These are phyloP conservation scores for Suhomyces anneliseae DNA, from an alignment of 1,139 yeast species.

Conservation along the genomic window DNA sequence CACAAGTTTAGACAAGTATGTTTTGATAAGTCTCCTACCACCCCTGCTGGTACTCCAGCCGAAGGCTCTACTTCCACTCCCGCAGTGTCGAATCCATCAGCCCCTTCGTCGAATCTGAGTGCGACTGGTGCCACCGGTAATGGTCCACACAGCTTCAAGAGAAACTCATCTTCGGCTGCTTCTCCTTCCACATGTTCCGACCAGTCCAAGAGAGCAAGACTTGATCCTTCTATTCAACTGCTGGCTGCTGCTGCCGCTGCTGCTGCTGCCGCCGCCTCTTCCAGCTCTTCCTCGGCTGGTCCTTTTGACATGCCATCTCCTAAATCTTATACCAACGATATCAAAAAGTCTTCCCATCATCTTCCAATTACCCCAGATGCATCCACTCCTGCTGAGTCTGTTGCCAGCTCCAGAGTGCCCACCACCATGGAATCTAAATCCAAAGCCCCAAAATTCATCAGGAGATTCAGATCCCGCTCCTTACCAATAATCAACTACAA, in stretches of 20 bases:
- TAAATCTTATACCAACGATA: constrained; percentile 13
- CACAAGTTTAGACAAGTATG: constrained; percentile 38
- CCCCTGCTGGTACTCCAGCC: constrained; percentile 15
- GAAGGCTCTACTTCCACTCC: constrained; percentile 16
- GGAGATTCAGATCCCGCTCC: constrained; percentile 44
- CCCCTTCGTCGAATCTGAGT: constrained; percentile 9
- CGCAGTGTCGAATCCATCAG: constrained; percentile 9
- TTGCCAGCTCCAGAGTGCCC: background rate
- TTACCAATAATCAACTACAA: constrained; percentile 45
- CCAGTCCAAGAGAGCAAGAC: constrained; percentile 26
- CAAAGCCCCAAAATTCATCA: constrained; percentile 40
- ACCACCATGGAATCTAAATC: constrained; percentile 13
- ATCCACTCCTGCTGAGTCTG: constrained; percentile 5
- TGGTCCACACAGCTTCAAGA: constrained; percentile 13
- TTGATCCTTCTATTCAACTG: constrained; percentile 22
- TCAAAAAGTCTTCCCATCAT: constrained; percentile 14
- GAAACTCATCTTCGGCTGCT: constrained; percentile 18
- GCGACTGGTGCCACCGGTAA: constrained; percentile 14
- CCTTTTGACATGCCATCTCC: constrained; percentile 13
- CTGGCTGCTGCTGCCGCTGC: constrained; percentile 11
- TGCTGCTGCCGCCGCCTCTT: constrained; percentile 9
- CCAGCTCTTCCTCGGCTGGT: constrained; percentile 4
- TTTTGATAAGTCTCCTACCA: constrained; percentile 25
- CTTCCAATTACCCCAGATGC: constrained; percentile 10
- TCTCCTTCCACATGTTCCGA: constrained; percentile 15